A percentile compares a stretch with the other conserved stretches of the same genome.
phyloP scores from a whole-genome alignment of 768 basidiomycete species.

The Tylopilus plumbeoviolaceoides region DNA sequence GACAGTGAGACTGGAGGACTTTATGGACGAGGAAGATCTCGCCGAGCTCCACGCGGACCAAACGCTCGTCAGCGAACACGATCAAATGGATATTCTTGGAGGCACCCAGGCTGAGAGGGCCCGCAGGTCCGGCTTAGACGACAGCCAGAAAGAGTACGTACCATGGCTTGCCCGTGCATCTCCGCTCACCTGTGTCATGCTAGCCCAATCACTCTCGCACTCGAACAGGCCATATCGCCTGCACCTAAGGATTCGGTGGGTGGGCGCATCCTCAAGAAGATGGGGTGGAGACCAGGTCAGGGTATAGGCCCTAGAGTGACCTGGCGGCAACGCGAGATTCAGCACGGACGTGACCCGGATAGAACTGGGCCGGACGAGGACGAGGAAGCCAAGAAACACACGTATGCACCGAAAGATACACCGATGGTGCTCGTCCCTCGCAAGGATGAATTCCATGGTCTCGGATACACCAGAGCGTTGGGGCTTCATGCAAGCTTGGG shows the following conservation, averaged over 20 bases:
- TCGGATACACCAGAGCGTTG: slow-evolving; percentile 73
- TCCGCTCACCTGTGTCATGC: not conserved
- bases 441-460: slow-evolving; percentile 76
- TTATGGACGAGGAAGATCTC: slow-evolving; percentile 99
- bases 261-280: slow-evolving; percentile 82
- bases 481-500: slow-evolving; percentile 60
- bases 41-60: slow-evolving; percentile 73
- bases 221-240: slow-evolving; percentile 66
- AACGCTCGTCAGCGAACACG: slow-evolving; percentile 72
- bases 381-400: slow-evolving; percentile 83
- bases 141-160: slow-evolving; percentile 37
- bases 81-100: slow-evolving; percentile 69
- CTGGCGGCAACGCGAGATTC: slow-evolving; percentile 65
- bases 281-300: slow-evolving; percentile 93
- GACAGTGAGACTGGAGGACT: slow-evolving; percentile 76
- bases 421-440: slow-evolving; percentile 54
- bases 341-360: slow-evolving; percentile 50
- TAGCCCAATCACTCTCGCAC: slow-evolving; percentile 60
- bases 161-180: not conserved
- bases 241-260: slow-evolving; percentile 78
- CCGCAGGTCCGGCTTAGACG: slow-evolving; percentile 33
- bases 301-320: slow-evolving; percentile 90
- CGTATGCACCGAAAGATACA: slow-evolving; percentile 81
- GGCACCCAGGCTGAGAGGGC: slow-evolving; percentile 47
- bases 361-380: slow-evolving; percentile 50